A percentile compares a stretch with the other conserved stretches of the same genome.
These are phyloP conservation scores for Xylaria sp. DNA, from an alignment of 495 filamentous ascomycete genomes.

Conservation along the genomic window DNA sequence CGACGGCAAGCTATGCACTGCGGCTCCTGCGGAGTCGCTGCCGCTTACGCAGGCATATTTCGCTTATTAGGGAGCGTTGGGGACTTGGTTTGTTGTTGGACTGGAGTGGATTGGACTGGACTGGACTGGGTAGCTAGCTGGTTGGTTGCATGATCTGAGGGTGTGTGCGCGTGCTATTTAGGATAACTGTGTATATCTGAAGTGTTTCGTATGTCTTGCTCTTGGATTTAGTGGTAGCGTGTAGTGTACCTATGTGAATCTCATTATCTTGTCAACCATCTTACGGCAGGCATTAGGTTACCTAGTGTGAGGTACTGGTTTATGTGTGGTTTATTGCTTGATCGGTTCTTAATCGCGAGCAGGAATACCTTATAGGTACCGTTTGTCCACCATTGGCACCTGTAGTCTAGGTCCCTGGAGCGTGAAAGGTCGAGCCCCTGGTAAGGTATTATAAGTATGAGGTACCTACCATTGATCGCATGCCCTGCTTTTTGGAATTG, in stretches of 20 bases:
- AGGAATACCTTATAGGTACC: not conserved
- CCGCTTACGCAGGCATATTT: constrained; percentile 85
- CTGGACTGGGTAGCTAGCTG: no score
- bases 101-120: no score
- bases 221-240: not conserved
- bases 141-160: no score
- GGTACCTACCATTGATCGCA: not conserved
- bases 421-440: not conserved
- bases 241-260: not conserved
- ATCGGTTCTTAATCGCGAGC: not conserved
- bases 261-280: not conserved
- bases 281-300: not conserved
- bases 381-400: not conserved
- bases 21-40: constrained; percentile 73
- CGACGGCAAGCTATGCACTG: constrained; percentile 76
- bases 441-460: not conserved
- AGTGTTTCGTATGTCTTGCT: not conserved
- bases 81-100: not conserved
- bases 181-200: no score
- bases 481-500: not conserved
- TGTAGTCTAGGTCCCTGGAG: no score
- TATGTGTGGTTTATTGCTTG: not conserved
- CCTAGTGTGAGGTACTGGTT: no score
- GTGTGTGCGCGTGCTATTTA: no score
- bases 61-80: constrained; percentile 68